Conservation (phyloP, 2,329 filamentous ascomycete species). For the Byssothecium circinans region DNA sequence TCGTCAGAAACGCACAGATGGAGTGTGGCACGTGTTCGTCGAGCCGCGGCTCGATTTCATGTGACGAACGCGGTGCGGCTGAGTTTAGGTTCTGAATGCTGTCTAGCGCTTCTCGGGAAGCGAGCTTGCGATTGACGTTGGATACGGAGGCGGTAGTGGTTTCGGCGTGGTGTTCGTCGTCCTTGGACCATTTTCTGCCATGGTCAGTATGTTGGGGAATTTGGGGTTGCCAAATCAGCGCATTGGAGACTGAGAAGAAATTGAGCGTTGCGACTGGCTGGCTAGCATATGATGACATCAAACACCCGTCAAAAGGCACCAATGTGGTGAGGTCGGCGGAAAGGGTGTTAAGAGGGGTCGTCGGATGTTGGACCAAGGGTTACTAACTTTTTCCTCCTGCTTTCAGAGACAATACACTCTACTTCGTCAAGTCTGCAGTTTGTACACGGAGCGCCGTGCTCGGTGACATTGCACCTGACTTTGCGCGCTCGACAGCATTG, state of each 20-base stretch:
- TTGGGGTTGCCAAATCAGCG: neutral
- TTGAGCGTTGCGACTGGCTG: conserved; percentile 16
- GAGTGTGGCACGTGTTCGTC: conserved; percentile 65
- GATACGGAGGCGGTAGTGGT: conserved; percentile 17
- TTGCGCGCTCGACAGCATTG: conserved; percentile 87
- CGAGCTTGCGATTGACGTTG: conserved; percentile 41
- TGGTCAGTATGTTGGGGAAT: conserved; percentile 20
- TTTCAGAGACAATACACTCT: conserved; percentile 69
- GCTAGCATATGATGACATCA: conserved; percentile 27
- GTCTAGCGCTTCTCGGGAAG: conserved; percentile 43
- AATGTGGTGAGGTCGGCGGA: conserved; percentile 13
- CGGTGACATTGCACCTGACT: conserved; percentile 90
- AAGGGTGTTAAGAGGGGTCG: conserved; percentile 15
- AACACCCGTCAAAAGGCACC: conserved; percentile 3
- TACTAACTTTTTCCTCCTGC: conserved; percentile 81
- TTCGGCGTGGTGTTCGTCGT: conserved; percentile 40
- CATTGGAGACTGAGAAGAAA: conserved; percentile 15
- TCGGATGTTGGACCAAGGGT: conserved; percentile 26
- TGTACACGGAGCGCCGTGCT: conserved; percentile 79
- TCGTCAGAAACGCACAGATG: conserved; percentile 55
- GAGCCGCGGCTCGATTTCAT: conserved; percentile 51
- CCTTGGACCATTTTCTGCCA: conserved; percentile 47
- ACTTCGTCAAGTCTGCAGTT: conserved; percentile 83
- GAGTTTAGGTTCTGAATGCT: conserved; percentile 33
- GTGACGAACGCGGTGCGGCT: conserved; percentile 41